Percentiles rank a stretch among this genome's conserved stretches.
Evolutionary conservation across 495 filamentous ascomycete genomes (phyloP).

Genomic region (Penicillium ochrochloron): DNA sequence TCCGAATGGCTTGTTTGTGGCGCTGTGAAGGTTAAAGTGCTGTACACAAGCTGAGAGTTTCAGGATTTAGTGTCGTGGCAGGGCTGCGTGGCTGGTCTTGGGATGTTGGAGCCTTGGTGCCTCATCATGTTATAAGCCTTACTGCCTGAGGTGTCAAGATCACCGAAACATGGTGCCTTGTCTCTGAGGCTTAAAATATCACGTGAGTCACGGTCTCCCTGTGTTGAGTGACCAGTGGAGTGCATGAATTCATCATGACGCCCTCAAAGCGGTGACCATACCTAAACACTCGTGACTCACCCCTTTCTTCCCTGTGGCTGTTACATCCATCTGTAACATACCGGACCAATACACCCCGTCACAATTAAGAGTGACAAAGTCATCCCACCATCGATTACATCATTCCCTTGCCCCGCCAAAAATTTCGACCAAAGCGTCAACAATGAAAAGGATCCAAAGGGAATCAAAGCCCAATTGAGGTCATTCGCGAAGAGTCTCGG

Average conservation of each 20-base stretch:
- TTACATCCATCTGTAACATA: background rate
- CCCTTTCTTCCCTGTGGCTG: background rate
- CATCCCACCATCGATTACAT: conserved; percentile 37
- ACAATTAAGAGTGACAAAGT: background rate
- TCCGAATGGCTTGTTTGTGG: background rate
- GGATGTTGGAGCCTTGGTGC: background rate
- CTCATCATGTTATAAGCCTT: background rate
- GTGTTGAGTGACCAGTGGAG: background rate
- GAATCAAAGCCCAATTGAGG: conserved; percentile 8
- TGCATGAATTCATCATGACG: conserved; percentile 30
- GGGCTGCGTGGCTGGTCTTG: background rate
- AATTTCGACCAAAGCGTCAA: conserved; percentile 12
- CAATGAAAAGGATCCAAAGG: background rate
- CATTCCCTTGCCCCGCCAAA: conserved; percentile 34
- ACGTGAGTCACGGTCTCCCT: background rate
- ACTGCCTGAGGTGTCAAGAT: background rate
- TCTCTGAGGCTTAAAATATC: background rate
- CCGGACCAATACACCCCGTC: conserved; percentile 3
- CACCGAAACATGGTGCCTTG: background rate
- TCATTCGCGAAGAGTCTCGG: background rate
- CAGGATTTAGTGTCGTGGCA: background rate
- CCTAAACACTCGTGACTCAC: conserved; percentile 10
- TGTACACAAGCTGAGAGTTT: background rate
- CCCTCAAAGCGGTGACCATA: conserved; percentile 18
- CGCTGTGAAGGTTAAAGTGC: background rate